phyloP scores from a whole-genome alignment of 192 early-diverging fungal genomes.

The Obelidium mucronatum region DNA sequence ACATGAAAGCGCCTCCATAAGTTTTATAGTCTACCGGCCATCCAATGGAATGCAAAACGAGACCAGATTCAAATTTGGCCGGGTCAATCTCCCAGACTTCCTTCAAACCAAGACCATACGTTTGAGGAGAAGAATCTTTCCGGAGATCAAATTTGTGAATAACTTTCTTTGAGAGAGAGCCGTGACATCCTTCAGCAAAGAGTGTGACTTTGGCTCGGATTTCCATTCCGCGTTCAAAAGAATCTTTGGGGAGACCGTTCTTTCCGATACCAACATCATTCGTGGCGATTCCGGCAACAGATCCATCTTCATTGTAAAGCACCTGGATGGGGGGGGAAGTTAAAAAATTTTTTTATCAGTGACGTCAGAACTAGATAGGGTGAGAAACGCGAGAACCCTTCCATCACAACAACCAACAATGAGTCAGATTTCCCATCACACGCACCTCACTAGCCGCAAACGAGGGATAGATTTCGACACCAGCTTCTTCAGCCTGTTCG shows the following conservation, averaged over 20 bases:
- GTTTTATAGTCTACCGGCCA: slow-evolving; percentile 91
- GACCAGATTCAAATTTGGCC: slow-evolving; percentile 82
- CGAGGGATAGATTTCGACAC: slow-evolving; percentile 92
- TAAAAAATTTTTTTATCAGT: slow-evolving; percentile 1
- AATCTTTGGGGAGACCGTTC: slow-evolving; percentile 87
- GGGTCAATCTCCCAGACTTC: slow-evolving; percentile 95
- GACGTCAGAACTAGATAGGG: background rate
- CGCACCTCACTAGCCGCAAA: slow-evolving; percentile 88
- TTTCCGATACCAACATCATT: slow-evolving; percentile 95
- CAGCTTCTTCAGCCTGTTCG: slow-evolving; percentile 94
- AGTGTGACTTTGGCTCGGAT: slow-evolving; percentile 92
- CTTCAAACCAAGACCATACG: slow-evolving; percentile 96
- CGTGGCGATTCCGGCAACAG: slow-evolving; percentile 89
- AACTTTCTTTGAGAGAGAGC: slow-evolving; percentile 90
- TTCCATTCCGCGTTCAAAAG: slow-evolving; percentile 94
- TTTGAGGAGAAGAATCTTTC: slow-evolving; percentile 86
- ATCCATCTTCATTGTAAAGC: slow-evolving; percentile 90
- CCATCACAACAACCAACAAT: background rate
- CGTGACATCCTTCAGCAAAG: slow-evolving; percentile 98
- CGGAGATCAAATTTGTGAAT: slow-evolving; percentile 89
- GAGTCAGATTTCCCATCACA: background rate
- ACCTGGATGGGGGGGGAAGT: slow-evolving; percentile 47
- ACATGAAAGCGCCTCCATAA: slow-evolving; percentile 92
- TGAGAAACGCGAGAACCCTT: background rate
- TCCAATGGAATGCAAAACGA: slow-evolving; percentile 86